Base-by-base conservation (phyloP, 768 basidiomycete species). In the Epithele typhae region DNA sequence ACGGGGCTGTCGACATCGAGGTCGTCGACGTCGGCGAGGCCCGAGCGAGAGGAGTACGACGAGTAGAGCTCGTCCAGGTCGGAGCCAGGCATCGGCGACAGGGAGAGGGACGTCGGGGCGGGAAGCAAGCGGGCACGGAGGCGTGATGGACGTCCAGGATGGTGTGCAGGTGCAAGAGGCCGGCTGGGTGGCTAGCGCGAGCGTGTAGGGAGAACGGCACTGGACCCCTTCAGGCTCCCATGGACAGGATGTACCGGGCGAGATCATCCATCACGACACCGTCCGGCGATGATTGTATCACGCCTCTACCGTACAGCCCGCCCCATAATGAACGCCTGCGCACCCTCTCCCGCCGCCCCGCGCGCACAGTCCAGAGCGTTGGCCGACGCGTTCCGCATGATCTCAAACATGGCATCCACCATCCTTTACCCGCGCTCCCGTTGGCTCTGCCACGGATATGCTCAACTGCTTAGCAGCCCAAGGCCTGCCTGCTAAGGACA, bases 1-100 rank as follows among this genome's bases (percentile, higher is more conserved):
- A 52, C 51, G 14, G 51, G 51, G 21, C 51, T 52, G 46, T 52
- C 51, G 36, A 40, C 46, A 38, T 52, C 50, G 21, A 43, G 38
- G 38, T 37, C 38, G 46, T 43, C 39, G 21, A 15, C 25, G 10
- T 19, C 35, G 10, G 40, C 24, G 19, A 41, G 24, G 35, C 42
- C 25, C 38, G 50, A 15, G 37, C 42, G 34, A 30, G 50, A 42
- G 15, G 51, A 22, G 41, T 47, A 48, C 4, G 51, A 44, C 43
- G 34, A 40, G 43, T 52, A 45, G 22, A 52, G 37, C 37, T 52
- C 51, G 38, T 52, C 51, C 27, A 46, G 39, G 7, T 39, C 51
- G 21, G 43, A 45, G 14, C 46, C 27, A 15, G 42, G 39, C 51
- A 52, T 52, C 23, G 45, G 17, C 42, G 42, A 43, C 25, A 18